A percentile compares a stretch with the other conserved stretches of the same genome.
phyloP scores from a whole-genome alignment of 1,139 yeast species.

The Blastobotrys persicus region DNA sequence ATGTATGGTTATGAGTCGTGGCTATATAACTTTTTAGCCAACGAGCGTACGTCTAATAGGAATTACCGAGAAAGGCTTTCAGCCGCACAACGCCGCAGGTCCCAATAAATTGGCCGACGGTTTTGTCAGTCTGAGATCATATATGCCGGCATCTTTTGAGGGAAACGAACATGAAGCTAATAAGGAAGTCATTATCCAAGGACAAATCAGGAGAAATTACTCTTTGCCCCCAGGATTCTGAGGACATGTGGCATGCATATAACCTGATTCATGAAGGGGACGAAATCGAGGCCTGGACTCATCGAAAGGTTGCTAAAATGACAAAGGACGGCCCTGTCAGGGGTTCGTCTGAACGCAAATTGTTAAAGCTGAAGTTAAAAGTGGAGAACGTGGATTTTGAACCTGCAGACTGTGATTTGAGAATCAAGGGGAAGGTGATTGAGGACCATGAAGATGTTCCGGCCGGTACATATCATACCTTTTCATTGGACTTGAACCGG shows the following conservation, averaged over 20 bases:
- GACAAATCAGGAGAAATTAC: slow-evolving; percentile 66
- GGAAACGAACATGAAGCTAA: slow-evolving; percentile 56
- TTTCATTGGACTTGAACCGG: slow-evolving; percentile 70
- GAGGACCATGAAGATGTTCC: slow-evolving; percentile 79
- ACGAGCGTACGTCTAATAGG: too few relatives aligned
- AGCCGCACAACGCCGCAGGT: not conserved
- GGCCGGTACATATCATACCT: slow-evolving; percentile 81
- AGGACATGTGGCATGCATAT: slow-evolving; percentile 86
- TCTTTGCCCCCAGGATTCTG: slow-evolving; percentile 80
- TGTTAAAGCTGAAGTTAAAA: slow-evolving; percentile 53
- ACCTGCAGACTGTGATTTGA: slow-evolving; percentile 70
- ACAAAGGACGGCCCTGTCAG: slow-evolving; percentile 32
- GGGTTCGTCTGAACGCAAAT: slow-evolving; percentile 47
- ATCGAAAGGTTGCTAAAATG: slow-evolving; percentile 59
- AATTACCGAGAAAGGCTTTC: too few relatives aligned
- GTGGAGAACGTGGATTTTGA: slow-evolving; percentile 75
- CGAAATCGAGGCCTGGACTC: slow-evolving; percentile 64
- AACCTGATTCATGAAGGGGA: slow-evolving; percentile 78
- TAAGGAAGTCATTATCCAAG: slow-evolving; percentile 52
- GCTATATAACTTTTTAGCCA: too few relatives aligned
- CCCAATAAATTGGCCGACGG: too few relatives aligned
- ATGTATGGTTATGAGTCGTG: too few relatives aligned
- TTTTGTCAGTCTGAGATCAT: too few relatives aligned
- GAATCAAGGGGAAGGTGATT: slow-evolving; percentile 77
- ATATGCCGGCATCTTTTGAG: too few relatives aligned